Base-by-base conservation (phyloP, 371 early-diverging fungal species). In the Chytridium lagenaria region DNA sequence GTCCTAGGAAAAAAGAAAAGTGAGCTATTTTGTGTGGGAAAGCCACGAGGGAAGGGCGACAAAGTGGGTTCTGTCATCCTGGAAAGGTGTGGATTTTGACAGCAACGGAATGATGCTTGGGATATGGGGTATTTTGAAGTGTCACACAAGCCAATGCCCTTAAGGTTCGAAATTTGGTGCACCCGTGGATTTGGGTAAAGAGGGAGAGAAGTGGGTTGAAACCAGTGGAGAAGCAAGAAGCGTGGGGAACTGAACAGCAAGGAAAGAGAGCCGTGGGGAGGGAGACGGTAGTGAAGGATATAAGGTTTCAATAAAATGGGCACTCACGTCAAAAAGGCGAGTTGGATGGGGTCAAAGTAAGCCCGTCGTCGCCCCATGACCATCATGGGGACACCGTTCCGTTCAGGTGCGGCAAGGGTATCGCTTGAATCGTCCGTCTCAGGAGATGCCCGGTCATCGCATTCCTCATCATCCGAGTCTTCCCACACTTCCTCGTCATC, bases 401-500 rank as follows among this genome's bases (percentile, higher is more conserved):
- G 10, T 34, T 16, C 30, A 37, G 10, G 26, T 26, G 30, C 16
- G 30, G 55, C 26, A 10, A 55, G 55, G 55, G 55, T 55, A 7
- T 55, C 55, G 10, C 16, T 26, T 10, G 55, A 55, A 26, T 55
- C 55, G 30, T 55, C 55, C 55, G 55, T 16, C n/a, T n/a, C n/a
- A 23, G 55, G 10, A 7, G 16, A 10, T 23, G 16, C 30, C 55
- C 7, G 10, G 10, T 10, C 23, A 10, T 66, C 26, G 7, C 30
- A 10, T 7, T 55, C 10, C 70, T 77, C 44, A 26, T 77, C 40
- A 2, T 37, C 44, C 30, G 69, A 22, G 39, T 67, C 33, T 73
- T 72, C 70, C 23, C 59, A 50, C 30, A 50, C 31, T 16, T 38
- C 33, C 5, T 73, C 49, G 15, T 57, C 23, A 37, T 67, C 40